Evolutionary conservation across 192 early-diverging fungal genomes (phyloP).

Genomic region (Coemansia pectinata): DNA sequence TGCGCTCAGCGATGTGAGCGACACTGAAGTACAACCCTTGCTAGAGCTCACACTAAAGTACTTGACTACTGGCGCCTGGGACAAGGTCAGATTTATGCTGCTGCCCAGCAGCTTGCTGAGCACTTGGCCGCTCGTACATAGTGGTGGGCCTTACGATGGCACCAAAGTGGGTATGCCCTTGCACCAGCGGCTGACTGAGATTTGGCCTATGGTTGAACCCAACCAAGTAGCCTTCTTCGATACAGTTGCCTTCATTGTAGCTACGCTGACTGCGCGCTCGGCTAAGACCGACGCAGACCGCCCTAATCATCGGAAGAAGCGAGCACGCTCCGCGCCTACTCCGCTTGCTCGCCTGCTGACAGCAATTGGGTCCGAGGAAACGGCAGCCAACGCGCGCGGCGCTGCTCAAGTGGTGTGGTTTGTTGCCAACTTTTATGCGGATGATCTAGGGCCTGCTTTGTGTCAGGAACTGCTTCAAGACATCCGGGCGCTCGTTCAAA

Average conservation of each 20-base stretch:
- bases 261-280: conserved; percentile 6
- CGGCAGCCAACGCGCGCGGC: conserved; percentile 22
- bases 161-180: not conserved
- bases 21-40: conserved; percentile 11
- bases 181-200: conserved; percentile 9
- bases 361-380: conserved; percentile 21
- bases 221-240: conserved; percentile 42
- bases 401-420: conserved; percentile 50
- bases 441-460: conserved; percentile 8
- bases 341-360: conserved; percentile 38
- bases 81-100: conserved; percentile 40
- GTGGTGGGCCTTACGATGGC: not conserved
- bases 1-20: not conserved
- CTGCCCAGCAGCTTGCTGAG: conserved; percentile 40
- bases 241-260: conserved; percentile 32
- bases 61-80: conserved; percentile 41
- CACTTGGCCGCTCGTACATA: conserved; percentile 24
- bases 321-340: conserved; percentile 22
- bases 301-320: conserved; percentile 23
- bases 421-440: conserved; percentile 21
- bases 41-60: conserved; percentile 38
- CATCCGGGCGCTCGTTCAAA: conserved; percentile 17
- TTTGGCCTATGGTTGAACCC: conserved; percentile 24
- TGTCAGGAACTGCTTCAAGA: conserved; percentile 28
- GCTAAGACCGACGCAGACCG: not conserved